A percentile compares a stretch with the other conserved stretches of the same genome.
phyloP scores from a whole-genome alignment of 1,284 basidiomycete genomes.

The Naganishia cerealis region DNA sequence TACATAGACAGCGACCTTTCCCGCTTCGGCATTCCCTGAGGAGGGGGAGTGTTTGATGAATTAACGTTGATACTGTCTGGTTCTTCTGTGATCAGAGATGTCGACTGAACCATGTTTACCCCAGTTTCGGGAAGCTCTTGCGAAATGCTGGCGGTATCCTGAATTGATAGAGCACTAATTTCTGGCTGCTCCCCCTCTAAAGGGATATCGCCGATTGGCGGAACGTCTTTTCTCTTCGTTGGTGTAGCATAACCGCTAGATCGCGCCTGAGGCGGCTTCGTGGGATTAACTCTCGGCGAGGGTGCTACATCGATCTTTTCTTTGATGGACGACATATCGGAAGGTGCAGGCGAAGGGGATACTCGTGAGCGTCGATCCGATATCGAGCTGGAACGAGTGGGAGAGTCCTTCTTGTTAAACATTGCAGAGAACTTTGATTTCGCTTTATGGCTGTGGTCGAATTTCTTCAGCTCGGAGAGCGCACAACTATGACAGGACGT shows the following conservation, averaged over 20 bases:
- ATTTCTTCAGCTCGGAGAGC: background rate
- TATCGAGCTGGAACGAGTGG: background rate
- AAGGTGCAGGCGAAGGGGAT: constrained; percentile 22
- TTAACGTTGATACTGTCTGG: background rate
- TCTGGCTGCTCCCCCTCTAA: background rate
- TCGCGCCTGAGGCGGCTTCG: constrained; percentile 20
- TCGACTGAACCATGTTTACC: background rate
- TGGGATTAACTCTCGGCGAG: background rate
- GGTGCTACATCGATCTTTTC: background rate
- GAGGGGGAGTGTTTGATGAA: too few species aligned
- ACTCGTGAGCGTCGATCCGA: constrained; percentile 11
- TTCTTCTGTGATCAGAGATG: background rate
- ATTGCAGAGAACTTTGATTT: constrained; percentile 16
- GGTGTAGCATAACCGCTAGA: constrained; percentile 19
- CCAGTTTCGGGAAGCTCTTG: background rate
- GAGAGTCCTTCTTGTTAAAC: constrained; percentile 16
- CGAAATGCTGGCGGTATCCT: background rate
- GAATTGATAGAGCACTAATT: background rate
- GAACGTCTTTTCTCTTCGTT: constrained; percentile 4
- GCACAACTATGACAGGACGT: too few species aligned
- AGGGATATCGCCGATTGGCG: background rate
- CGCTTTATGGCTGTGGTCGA: constrained; percentile 1
- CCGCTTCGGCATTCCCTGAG: constrained; percentile 19
- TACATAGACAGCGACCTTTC: constrained; percentile 43
- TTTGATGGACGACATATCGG: constrained; percentile 8